Evolutionary conservation across 1,139 yeast genomes (phyloP).

Genomic region (Sugiyamaella xylanicola): DNA sequence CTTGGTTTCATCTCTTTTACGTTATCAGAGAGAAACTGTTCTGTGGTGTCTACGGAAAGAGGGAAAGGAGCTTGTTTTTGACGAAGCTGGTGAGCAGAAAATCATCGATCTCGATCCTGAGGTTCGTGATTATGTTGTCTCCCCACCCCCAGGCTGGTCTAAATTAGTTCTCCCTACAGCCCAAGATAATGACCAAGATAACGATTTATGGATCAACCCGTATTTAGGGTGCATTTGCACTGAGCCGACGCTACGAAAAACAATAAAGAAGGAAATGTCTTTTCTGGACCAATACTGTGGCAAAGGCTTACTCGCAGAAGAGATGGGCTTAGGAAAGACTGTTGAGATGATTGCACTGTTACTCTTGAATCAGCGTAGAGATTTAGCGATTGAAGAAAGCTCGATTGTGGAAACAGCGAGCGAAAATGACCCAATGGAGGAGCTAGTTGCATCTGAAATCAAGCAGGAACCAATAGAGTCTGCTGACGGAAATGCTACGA

Average conservation of each 20-base stretch:
- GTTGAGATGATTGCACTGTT: slow-evolving; percentile 75
- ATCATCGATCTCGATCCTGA: slow-evolving; percentile 32
- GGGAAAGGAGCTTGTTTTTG: slow-evolving; percentile 46
- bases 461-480: neutral
- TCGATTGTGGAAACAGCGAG: neutral
- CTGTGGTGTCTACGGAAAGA: slow-evolving; percentile 67
- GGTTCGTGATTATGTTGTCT: slow-evolving; percentile 31
- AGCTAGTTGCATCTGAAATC: too few species aligned
- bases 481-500: neutral
- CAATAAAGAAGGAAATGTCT: slow-evolving; percentile 18
- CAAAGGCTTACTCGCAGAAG: slow-evolving; percentile 78
- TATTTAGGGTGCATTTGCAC: slow-evolving; percentile 35
- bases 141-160: slow-evolving; percentile 40
- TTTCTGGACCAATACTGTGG: slow-evolving; percentile 43
- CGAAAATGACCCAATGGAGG: neutral
- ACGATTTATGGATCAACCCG: slow-evolving; percentile 40
- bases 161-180: slow-evolving; percentile 9
- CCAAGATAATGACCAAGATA: slow-evolving; percentile 11
- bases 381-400: neutral
- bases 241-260: slow-evolving; percentile 24
- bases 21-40: slow-evolving; percentile 65
- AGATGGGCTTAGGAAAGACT: slow-evolving; percentile 97
- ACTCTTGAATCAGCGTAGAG: slow-evolving; percentile 51
- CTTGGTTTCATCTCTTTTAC: slow-evolving; percentile 47
- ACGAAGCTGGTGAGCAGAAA: slow-evolving; percentile 29